phyloP scores from a whole-genome alignment of 2,329 filamentous ascomycete genomes.

The Magnaporthiopsis rhizophila region DNA sequence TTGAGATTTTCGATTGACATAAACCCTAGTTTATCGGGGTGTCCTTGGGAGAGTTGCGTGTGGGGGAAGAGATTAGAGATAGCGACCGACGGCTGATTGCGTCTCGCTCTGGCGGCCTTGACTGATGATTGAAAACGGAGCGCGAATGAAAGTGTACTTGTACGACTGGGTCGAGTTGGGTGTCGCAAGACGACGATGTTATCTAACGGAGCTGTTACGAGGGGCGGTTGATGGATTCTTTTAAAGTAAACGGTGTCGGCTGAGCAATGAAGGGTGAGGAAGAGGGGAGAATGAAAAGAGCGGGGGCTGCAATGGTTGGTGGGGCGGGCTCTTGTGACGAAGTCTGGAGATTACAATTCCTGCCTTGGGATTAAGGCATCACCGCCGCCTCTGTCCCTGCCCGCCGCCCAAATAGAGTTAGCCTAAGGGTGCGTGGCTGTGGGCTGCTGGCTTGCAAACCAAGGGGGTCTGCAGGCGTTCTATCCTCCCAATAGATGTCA shows the following conservation, averaged over 20 bases:
- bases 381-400: background rate
- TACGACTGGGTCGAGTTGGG: background rate
- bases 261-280: background rate
- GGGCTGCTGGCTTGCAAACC: background rate
- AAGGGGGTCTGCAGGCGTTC: background rate
- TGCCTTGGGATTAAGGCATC: background rate
- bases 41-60: conserved; percentile 3
- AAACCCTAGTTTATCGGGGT: conserved; percentile 9
- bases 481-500: background rate
- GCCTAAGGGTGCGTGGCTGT: background rate
- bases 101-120: conserved; percentile 7
- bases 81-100: conserved; percentile 9
- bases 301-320: background rate
- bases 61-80: background rate
- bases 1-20: conserved; percentile 99
- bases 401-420: background rate
- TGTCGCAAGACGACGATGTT: background rate
- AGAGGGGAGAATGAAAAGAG: background rate
- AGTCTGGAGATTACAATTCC: background rate
- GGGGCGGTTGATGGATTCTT: background rate
- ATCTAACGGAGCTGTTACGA: background rate
- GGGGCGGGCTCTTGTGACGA: background rate
- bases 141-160: background rate
- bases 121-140: background rate
- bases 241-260: background rate